Conservation (phyloP, 2,329 filamentous ascomycete genomes). For the Microsporum canis region DNA sequence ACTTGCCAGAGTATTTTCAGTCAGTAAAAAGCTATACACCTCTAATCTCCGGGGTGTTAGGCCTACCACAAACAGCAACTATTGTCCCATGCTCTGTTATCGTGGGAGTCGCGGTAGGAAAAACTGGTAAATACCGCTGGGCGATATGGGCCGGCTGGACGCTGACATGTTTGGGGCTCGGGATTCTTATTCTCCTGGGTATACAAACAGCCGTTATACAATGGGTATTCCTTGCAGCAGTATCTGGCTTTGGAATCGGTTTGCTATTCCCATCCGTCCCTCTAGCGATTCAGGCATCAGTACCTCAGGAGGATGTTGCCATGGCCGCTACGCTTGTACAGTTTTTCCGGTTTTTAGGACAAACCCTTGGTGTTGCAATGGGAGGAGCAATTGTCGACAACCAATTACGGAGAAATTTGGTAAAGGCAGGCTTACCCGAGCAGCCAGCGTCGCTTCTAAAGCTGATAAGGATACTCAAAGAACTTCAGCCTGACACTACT, state of each 20-base stretch:
- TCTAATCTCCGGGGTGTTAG: slow-evolving; percentile 43
- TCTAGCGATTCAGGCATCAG: slow-evolving; percentile 51
- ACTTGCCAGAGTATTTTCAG: slow-evolving; percentile 36
- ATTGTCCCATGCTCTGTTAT: slow-evolving; percentile 23
- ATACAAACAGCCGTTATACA: slow-evolving; percentile 38
- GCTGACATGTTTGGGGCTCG: slow-evolving; percentile 47
- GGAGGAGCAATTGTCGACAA: slow-evolving; percentile 34
- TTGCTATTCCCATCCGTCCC: slow-evolving; percentile 53
- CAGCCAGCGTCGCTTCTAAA: background rate
- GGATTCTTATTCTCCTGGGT: slow-evolving; percentile 31
- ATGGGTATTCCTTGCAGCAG: slow-evolving; percentile 51
- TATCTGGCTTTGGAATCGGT: slow-evolving; percentile 50
- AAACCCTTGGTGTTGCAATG: slow-evolving; percentile 53
- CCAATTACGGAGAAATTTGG: background rate
- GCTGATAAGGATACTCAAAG: background rate
- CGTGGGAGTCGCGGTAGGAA: slow-evolving; percentile 37
- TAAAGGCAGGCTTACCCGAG: background rate
- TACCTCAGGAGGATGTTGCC: slow-evolving; percentile 45
- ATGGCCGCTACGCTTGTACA: slow-evolving; percentile 53
- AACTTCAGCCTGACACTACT: background rate
- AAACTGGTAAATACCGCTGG: slow-evolving; percentile 42
- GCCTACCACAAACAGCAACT: slow-evolving; percentile 35
- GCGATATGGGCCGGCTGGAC: slow-evolving; percentile 52
- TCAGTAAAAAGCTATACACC: slow-evolving; percentile 42
- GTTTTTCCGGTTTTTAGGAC: slow-evolving; percentile 54